Conservation (phyloP, 2,329 filamentous ascomycete genomes). For the Ophiostoma australiae region DNA sequence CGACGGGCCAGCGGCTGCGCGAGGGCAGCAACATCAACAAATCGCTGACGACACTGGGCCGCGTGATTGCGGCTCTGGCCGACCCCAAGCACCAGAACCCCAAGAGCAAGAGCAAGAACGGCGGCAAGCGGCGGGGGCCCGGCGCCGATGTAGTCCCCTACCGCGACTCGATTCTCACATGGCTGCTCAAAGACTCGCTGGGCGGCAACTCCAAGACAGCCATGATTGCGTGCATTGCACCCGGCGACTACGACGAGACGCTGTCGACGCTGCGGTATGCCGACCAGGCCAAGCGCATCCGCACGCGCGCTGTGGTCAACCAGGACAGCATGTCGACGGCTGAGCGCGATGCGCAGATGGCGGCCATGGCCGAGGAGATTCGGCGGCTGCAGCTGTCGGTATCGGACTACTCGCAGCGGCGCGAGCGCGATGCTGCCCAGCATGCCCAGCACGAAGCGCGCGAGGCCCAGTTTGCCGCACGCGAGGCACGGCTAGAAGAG, state of each 20-base stretch:
- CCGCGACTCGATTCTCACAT: conserved; percentile 75
- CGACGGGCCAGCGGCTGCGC: conserved; percentile 80
- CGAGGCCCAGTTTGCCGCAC: conserved; percentile 57
- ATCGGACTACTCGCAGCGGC: conserved; percentile 57
- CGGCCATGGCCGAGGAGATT: conserved; percentile 93
- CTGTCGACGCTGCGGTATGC: conserved; percentile 93
- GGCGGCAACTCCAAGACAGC: conserved; percentile 97
- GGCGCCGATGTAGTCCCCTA: conserved; percentile 75
- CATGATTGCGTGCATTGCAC: conserved; percentile 97
- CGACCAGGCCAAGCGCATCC: conserved; percentile 95
- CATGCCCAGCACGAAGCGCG: conserved; percentile 41
- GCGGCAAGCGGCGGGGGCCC: conserved; percentile 33
- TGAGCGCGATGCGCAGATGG: conserved; percentile 89
- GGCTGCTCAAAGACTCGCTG: conserved; percentile 91
- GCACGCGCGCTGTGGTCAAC: conserved; percentile 89
- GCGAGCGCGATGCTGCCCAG: conserved; percentile 66
- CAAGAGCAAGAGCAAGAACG: conserved; percentile 42
- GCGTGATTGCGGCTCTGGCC: conserved; percentile 88
- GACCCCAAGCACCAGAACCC: conserved; percentile 65
- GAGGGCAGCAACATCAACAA: conserved; percentile 99
- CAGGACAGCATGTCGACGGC: conserved; percentile 90
- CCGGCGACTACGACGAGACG: conserved; percentile 94
- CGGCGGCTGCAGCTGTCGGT: conserved; percentile 74
- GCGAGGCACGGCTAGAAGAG: conserved; percentile 83
- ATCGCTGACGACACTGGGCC: conserved; percentile 88